Percentiles rank a stretch among this genome's conserved stretches.
These are phyloP conservation scores for Naganishia albida DNA, from an alignment of 1,284 basidiomycete genomes.

Conservation along the genomic window DNA sequence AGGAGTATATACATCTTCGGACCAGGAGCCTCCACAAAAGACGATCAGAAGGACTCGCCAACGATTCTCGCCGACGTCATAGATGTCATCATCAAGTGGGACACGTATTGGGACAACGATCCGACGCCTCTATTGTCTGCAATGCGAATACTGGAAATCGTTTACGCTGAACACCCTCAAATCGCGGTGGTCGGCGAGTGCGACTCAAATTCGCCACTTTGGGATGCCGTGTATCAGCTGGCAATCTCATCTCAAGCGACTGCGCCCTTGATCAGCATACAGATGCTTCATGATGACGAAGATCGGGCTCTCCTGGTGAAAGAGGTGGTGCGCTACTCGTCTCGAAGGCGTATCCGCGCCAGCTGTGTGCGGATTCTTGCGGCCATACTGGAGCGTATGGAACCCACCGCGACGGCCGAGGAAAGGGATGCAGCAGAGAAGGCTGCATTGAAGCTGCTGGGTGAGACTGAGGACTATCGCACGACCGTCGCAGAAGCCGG, in stretches of 20 bases:
- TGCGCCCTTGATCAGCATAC: constrained; percentile 6
- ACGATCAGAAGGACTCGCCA: background rate
- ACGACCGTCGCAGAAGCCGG: constrained; percentile 24
- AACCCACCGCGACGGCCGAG: background rate
- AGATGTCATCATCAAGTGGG: constrained; percentile 11
- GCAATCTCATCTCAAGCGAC: constrained; percentile 10
- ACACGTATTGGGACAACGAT: constrained; percentile 13
- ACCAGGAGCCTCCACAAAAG: background rate
- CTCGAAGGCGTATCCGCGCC: constrained; percentile 18
- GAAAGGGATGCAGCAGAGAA: background rate
- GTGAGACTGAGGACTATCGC: constrained; percentile 2
- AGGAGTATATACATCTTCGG: constrained; percentile 17
- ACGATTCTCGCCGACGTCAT: constrained; percentile 18
- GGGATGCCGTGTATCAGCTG: constrained; percentile 22
- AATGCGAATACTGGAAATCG: constrained; percentile 17
- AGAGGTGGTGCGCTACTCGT: constrained; percentile 21
- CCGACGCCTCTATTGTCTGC: constrained; percentile 10
- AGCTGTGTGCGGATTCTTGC: constrained; percentile 17
- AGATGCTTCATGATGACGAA: constrained; percentile 19
- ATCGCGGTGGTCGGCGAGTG: constrained; percentile 9
- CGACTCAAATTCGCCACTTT: constrained; percentile 8
- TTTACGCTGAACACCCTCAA: constrained; percentile 22
- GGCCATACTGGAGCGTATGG: constrained; percentile 6
- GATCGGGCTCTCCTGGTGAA: background rate
- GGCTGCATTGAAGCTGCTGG: constrained; percentile 9